Base-by-base conservation (phyloP, 2,329 filamentous ascomycete species). In the Neofusicoccum kwambonambiense region DNA sequence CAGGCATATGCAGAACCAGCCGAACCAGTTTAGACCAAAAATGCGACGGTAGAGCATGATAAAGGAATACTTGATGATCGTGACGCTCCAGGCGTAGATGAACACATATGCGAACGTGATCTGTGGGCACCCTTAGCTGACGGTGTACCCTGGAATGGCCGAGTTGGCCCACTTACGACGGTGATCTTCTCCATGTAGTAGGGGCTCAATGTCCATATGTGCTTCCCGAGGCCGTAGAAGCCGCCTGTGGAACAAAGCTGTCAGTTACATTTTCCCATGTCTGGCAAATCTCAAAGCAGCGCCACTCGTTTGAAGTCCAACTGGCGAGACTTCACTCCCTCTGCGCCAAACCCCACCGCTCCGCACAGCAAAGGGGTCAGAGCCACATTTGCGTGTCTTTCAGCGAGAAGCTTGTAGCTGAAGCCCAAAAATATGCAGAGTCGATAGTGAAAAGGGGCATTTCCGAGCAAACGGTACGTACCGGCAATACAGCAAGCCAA, bases 1-100 rank as follows among this genome's bases (percentile, higher is more conserved):
- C 15, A 71, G 37, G 13, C 51, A 57, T 4, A 70, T 62, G 44
- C 69, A 70, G 31, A 66, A 70, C 67, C 68, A 71, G 1, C 67
- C 69, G n/a, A 70, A 56, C 67, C 67, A 70, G n/a, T 69, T 66
- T 54, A 72, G 61, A 9, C 71, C 71, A 27, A 73, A 72, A 31
- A 73, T 72, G n/a, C 71, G 70, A 17, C 67, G 68, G 41, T 73
- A 73, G 12, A 73, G 52, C 4, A 70, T 69, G 12, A 73, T 65
- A n/a, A 73, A 72, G 0, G 70, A 72, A 52, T 69, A 69, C 45
- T 73, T 73, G 63, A 73, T 73, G 6, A 71, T 64, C 44, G 68
- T 71, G 0, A 73, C 67, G 44, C 70, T 71, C 69, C 70, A 73
- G 2, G 70, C 67, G 47, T 73, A 71, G 45, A 73, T 70, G 64